Base-by-base conservation (phyloP, 2,329 filamentous ascomycete species). In the Calonectria pseudoturangicola region DNA sequence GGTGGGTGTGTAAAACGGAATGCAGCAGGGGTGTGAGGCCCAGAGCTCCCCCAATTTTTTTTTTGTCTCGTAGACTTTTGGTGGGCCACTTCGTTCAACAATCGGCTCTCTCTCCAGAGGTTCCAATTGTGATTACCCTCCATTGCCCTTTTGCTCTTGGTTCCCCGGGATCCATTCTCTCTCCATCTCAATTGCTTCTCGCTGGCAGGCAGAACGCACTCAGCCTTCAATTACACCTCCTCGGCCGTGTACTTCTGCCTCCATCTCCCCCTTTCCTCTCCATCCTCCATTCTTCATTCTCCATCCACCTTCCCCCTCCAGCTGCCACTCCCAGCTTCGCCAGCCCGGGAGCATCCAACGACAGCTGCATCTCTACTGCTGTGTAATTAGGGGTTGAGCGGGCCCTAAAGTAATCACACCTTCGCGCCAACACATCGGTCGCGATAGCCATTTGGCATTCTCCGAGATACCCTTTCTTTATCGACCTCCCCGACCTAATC, bases 51-150 rank as follows among this genome's bases (percentile, higher is more conserved):
- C 82, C 82, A 81, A 82, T 79, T 81, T 81, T 81, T 82, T 33
- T 78, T 77, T 65, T 79, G 76, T 70, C 73, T 78, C 73, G 78
- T 77, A 77, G 79, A 74, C 79, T 79, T 79, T 76, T 79, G 78
- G 82, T 83, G 82, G 82, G 81, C 76, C 81, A 28, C 18, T 66
- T 76, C 50, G 81, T 83, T 83, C 82, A 83, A 83, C 82, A 83
- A 83, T 83, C 81, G 76, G 79, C 68, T 75, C 71, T 75, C 78
- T 77, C 76, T 81, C 63, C 69, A 77, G 74, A 70, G 76, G 75
- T 64, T 78, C 76, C 75, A 80, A 73, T 77, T 73, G 79, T 79
- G 70, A 79, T 79, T 80, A 80, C 79, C 77, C 68, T 73, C 70
- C 62, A 47, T 45, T 65, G 70, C 58, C 68, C 71, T 58, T 41